A percentile compares a stretch with the other conserved stretches of the same genome.
Conservation (phyloP, 169 alveolate species). For the Perkinsus chesapeaki region DNA sequence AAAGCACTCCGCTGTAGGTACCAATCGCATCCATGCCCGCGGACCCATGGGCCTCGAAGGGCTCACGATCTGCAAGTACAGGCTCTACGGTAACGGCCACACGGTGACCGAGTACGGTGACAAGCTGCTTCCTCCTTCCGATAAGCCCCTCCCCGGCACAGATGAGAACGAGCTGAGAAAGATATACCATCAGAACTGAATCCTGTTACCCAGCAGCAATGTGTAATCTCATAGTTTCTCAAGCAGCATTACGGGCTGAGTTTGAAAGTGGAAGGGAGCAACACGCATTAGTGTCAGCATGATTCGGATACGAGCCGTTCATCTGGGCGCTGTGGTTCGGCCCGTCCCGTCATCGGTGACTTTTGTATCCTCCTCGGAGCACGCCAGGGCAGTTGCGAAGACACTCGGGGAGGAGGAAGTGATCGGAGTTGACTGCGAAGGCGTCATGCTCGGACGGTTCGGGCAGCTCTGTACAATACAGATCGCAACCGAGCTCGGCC, state of each 20-base stretch:
- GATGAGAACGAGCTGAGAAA: background rate
- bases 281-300: too few species aligned
- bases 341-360: background rate
- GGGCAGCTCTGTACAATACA: constrained; percentile 47
- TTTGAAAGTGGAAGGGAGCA: too few species aligned
- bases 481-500: constrained; percentile 18
- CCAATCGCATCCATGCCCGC: constrained; percentile 52
- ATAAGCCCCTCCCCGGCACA: background rate
- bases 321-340: background rate
- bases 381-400: constrained; percentile 31
- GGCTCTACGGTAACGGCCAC: constrained; percentile 48
- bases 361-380: background rate
- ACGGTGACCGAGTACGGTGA: constrained; percentile 24
- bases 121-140: background rate
- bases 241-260: background rate
- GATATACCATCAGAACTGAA: background rate
- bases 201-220: background rate
- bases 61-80: constrained; percentile 42
- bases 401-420: constrained; percentile 28
- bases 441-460: constrained; percentile 48
- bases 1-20: background rate
- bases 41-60: constrained; percentile 66
- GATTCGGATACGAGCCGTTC: background rate
- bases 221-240: background rate
- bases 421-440: constrained; percentile 50